Evolutionary conservation across 2,329 filamentous ascomycete genomes (phyloP).

Genomic region (Aspergillus flavus): DNA sequence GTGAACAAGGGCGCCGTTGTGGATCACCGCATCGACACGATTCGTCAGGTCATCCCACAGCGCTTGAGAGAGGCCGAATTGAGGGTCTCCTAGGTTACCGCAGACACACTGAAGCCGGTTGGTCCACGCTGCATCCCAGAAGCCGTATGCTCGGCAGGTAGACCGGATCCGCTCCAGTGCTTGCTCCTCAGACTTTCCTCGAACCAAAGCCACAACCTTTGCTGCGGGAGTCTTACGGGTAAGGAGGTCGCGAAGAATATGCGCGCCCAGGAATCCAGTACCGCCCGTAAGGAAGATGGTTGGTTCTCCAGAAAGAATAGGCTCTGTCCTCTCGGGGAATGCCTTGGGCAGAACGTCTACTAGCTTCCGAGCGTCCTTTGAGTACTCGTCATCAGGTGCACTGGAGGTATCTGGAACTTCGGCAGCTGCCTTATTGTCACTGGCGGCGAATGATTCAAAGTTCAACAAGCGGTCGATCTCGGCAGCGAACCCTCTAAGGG

Average conservation of each 20-base stretch:
- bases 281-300: conserved; percentile 85
- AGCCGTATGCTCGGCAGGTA: conserved; percentile 73
- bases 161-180: conserved; percentile 67
- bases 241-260: conserved; percentile 75
- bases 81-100: conserved; percentile 73
- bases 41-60: conserved; percentile 67
- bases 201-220: conserved; percentile 74
- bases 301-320: conserved; percentile 39
- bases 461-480: conserved; percentile 57
- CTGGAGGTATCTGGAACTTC: conserved; percentile 31
- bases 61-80: conserved; percentile 69
- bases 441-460: conserved; percentile 49
- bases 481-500: conserved; percentile 58
- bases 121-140: conserved; percentile 71
- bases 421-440: conserved; percentile 46
- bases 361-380: conserved; percentile 54
- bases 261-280: conserved; percentile 86
- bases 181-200: conserved; percentile 63
- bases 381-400: conserved; percentile 51
- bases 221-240: conserved; percentile 57
- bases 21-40: conserved; percentile 71
- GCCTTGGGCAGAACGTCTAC: conserved; percentile 51
- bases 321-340: conserved; percentile 39
- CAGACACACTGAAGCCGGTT: conserved; percentile 66
- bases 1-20: conserved; percentile 79